Percentiles rank a stretch among this genome's conserved stretches.
Evolutionary conservation across 176 grass and related monocot genomes (phyloP).

Genomic region (Paspalum vaginatum): DNA sequence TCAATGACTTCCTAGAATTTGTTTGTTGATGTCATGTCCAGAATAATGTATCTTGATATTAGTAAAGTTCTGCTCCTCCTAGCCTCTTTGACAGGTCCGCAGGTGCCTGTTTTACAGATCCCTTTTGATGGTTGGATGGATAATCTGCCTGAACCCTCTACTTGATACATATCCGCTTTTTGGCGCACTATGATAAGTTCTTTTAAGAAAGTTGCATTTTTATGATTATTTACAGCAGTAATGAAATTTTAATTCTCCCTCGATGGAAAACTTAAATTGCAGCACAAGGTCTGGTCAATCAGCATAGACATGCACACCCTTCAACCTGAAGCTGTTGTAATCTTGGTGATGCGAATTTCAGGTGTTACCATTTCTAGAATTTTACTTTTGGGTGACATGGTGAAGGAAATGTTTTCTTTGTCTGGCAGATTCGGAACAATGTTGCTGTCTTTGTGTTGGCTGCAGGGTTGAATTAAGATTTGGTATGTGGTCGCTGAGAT

Average conservation of each 20-base stretch:
- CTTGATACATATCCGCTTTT: not conserved
- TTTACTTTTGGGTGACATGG: not conserved
- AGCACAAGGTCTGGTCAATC: not conserved
- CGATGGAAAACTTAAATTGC: not conserved
- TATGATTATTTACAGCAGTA: not conserved
- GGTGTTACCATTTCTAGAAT: not conserved
- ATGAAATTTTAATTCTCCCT: too few relatives aligned
- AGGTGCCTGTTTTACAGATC: not conserved
- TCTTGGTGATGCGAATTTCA: not conserved
- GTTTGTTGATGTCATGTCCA: not conserved
- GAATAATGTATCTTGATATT: not conserved
- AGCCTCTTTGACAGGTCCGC: not conserved
- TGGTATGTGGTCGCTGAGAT: not conserved
- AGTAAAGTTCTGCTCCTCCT: not conserved
- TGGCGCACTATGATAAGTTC: not conserved
- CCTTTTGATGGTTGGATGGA: not conserved
- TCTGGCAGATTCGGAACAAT: not conserved
- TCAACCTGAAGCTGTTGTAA: not conserved
- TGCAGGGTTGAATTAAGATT: not conserved
- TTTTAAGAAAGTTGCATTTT: not conserved
- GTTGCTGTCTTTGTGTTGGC: not conserved
- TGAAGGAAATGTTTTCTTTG: not conserved
- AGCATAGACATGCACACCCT: not conserved
- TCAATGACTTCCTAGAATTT: not conserved
- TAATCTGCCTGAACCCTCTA: not conserved